Percentiles rank a stretch among this genome's conserved stretches.
phyloP scores from a whole-genome alignment of 345 rosid species.

The Garcia nutans region DNA sequence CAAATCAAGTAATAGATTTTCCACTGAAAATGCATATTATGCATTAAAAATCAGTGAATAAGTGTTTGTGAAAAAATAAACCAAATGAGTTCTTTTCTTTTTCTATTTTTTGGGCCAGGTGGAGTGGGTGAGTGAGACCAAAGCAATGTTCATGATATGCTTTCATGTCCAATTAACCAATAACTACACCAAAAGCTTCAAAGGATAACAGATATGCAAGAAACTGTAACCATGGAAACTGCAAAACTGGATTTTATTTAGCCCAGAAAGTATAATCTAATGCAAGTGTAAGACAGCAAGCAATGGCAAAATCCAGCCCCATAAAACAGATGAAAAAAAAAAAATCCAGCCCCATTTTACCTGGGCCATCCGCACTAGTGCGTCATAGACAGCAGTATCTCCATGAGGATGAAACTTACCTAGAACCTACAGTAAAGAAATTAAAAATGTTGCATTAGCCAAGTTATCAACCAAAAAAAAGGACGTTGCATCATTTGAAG shows the following conservation, averaged over 20 bases:
- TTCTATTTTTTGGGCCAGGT: not conserved
- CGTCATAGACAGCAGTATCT: conserved; percentile 88
- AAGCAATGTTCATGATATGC: not conserved
- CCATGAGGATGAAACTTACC: conserved; percentile 99
- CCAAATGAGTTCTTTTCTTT: not conserved
- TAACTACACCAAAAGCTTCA: not conserved
- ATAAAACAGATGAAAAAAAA: not conserved
- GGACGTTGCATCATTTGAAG: not conserved
- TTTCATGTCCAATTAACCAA: not conserved
- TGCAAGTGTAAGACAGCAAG: not conserved
- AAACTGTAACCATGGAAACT: not conserved
- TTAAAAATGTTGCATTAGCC: not conserved
- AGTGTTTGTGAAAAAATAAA: not conserved
- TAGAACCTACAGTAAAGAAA: conserved; percentile 55
- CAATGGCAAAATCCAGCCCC: not conserved
- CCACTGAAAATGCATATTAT: not conserved
- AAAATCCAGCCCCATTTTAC: conserved; percentile 30
- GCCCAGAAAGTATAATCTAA: not conserved
- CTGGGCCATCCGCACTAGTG: conserved; percentile 98
- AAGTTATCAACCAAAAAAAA: not conserved
- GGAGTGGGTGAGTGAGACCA: not conserved
- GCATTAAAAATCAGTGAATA: not conserved
- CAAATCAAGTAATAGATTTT: not conserved
- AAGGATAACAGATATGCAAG: not conserved
- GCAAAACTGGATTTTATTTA: not conserved